Percentiles rank a stretch among this genome's conserved stretches.
These are phyloP conservation scores for Singerocomus inundabilis DNA, from an alignment of 1,284 basidiomycete genomes.

Conservation along the genomic window DNA sequence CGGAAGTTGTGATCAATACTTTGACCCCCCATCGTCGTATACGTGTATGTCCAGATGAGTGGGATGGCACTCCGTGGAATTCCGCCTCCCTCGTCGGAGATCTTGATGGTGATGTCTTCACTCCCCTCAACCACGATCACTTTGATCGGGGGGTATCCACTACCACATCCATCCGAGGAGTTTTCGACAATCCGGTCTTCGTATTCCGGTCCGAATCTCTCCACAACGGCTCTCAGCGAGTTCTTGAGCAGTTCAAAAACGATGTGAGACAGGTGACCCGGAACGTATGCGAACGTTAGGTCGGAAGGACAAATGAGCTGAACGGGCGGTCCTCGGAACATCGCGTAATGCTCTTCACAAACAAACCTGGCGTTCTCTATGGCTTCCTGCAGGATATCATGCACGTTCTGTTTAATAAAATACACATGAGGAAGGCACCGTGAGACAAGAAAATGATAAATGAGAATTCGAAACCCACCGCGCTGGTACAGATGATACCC, in stretches of 20 bases:
- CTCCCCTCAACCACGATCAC: slow-evolving; percentile 96
- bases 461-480: slow-evolving; percentile 47
- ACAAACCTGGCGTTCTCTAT: slow-evolving; percentile 98
- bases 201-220: slow-evolving; percentile 81
- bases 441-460: slow-evolving; percentile 5
- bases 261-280: slow-evolving; percentile 94
- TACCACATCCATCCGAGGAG: neutral
- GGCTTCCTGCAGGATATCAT: slow-evolving; percentile 93
- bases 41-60: slow-evolving; percentile 98
- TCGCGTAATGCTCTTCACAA: slow-evolving; percentile 94
- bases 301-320: slow-evolving; percentile 92
- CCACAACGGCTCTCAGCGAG: slow-evolving; percentile 93
- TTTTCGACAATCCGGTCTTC: slow-evolving; percentile 47
- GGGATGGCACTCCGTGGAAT: slow-evolving; percentile 92
- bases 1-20: slow-evolving; percentile 83
- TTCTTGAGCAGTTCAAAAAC: slow-evolving; percentile 97
- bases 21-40: slow-evolving; percentile 94
- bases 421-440: neutral
- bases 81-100: slow-evolving; percentile 92
- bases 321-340: slow-evolving; percentile 95
- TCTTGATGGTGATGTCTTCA: slow-evolving; percentile 98
- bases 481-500: slow-evolving; percentile 95
- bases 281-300: slow-evolving; percentile 92
- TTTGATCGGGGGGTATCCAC: slow-evolving; percentile 86
- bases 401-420: slow-evolving; percentile 63